Evolutionary conservation across 768 basidiomycete species (phyloP).

Genomic region (Ramaria sp.): DNA sequence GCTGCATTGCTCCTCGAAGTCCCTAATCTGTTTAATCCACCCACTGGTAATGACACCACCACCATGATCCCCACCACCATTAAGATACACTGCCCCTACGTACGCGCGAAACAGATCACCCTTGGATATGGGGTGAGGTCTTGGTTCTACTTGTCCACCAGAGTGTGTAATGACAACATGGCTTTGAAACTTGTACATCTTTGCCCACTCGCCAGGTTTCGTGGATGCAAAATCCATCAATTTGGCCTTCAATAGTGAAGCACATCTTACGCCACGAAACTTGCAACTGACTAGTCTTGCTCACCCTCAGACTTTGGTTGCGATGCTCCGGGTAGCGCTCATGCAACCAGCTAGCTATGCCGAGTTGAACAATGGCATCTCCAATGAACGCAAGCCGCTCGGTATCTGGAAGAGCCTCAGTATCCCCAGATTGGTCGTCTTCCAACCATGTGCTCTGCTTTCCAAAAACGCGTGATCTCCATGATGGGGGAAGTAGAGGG

Average conservation of each 20-base stretch:
- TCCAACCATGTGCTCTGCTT: neutral
- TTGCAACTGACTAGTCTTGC: neutral
- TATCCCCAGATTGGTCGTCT: neutral
- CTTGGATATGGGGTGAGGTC: neutral
- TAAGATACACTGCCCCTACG: neutral
- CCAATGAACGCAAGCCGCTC: constrained; percentile 1
- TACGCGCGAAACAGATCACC: constrained; percentile 1
- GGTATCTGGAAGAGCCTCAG: neutral
- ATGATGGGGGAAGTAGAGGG: neutral
- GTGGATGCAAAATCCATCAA: neutral
- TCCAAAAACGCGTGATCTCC: neutral
- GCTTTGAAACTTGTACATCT: constrained; percentile 4
- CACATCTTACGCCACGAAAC: neutral
- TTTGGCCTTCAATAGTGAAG: neutral
- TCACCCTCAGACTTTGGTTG: neutral
- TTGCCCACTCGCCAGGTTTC: neutral
- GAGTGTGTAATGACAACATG: neutral
- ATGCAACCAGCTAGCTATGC: neutral
- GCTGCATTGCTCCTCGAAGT: neutral
- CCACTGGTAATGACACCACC: neutral
- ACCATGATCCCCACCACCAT: neutral
- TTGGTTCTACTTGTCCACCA: neutral
- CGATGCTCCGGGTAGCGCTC: neutral
- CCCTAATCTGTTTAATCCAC: neutral
- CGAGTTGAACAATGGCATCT: neutral